Conservation (phyloP, 805 yeast genomes). For the Candida nanaspora region DNA sequence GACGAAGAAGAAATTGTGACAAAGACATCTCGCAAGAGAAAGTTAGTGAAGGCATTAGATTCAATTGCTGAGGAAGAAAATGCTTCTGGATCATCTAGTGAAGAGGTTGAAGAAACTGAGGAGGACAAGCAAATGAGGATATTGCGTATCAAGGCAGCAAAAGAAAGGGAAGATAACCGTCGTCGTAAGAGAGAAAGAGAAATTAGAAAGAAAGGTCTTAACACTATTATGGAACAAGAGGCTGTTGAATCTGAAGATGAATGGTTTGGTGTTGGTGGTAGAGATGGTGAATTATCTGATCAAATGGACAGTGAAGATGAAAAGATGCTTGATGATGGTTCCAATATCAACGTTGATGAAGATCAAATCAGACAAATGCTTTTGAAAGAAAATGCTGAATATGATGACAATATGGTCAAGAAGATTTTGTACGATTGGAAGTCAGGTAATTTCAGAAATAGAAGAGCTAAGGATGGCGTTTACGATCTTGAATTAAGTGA, state of each 20-base stretch:
- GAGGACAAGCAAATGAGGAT: slow-evolving; percentile 26
- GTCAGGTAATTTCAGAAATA: slow-evolving; percentile 60
- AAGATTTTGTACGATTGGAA: slow-evolving; percentile 65
- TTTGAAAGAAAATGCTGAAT: slow-evolving; percentile 51
- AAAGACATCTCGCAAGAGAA: not conserved
- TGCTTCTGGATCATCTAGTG: slow-evolving; percentile 13
- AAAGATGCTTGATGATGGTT: slow-evolving; percentile 65
- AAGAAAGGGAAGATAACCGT: slow-evolving; percentile 14
- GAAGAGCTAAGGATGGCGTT: slow-evolving; percentile 43
- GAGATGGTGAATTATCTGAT: slow-evolving; percentile 51
- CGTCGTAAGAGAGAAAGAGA: slow-evolving; percentile 34
- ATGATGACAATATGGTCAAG: slow-evolving; percentile 58
- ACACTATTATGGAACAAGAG: slow-evolving; percentile 64
- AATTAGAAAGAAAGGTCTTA: slow-evolving; percentile 51
- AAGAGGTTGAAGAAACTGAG: slow-evolving; percentile 27
- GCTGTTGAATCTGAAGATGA: slow-evolving; percentile 90
- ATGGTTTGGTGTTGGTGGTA: slow-evolving; percentile 77
- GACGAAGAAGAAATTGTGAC: slow-evolving; percentile 14
- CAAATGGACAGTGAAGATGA: slow-evolving; percentile 72
- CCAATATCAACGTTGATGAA: slow-evolving; percentile 48
- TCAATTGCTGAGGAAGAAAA: slow-evolving; percentile 6
- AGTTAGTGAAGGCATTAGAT: not conserved
- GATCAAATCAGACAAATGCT: slow-evolving; percentile 51
- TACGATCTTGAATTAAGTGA: slow-evolving; percentile 63
- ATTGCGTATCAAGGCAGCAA: slow-evolving; percentile 15